Evolutionary conservation across 2,329 filamentous ascomycete species (phyloP).

Genomic region (Ophiostoma piceae): DNA sequence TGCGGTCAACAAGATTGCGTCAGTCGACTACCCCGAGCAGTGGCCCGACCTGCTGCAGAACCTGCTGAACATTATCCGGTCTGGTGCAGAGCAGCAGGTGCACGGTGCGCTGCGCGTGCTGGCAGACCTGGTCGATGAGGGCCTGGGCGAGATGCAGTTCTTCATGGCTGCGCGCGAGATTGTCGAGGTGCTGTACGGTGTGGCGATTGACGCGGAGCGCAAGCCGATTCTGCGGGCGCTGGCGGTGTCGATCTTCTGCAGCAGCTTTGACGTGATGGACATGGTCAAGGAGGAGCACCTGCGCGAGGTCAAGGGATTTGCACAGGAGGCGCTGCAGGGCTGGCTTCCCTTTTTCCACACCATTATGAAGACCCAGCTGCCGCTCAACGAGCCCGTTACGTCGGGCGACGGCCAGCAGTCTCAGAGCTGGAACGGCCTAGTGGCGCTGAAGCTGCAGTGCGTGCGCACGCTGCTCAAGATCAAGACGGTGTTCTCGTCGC

Average conservation of each 20-base stretch:
- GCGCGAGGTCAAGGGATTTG: constrained; percentile 78
- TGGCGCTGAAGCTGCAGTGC: constrained; percentile 88
- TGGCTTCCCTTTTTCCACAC: constrained; percentile 90
- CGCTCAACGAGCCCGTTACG: constrained; percentile 52
- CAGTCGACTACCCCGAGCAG: constrained; percentile 85
- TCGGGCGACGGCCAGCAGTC: constrained; percentile 48
- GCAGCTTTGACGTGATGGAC: constrained; percentile 90
- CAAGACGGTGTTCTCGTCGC: constrained; percentile 72
- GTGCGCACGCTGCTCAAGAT: constrained; percentile 91
- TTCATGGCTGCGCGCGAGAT: constrained; percentile 83
- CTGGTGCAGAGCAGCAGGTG: constrained; percentile 70
- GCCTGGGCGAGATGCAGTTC: constrained; percentile 90
- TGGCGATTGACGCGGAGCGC: constrained; percentile 69
- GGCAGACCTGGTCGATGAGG: constrained; percentile 84
- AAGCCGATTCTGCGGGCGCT: constrained; percentile 74
- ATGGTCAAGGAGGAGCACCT: constrained; percentile 95
- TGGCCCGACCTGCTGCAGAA: constrained; percentile 87
- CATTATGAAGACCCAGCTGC: constrained; percentile 68
- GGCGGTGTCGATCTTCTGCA: constrained; percentile 82
- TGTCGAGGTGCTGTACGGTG: constrained; percentile 74
- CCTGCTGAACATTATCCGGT: constrained; percentile 70
- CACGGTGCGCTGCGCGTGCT: constrained; percentile 88
- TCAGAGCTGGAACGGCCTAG: constrained; percentile 70
- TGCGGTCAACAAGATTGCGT: constrained; percentile 88
- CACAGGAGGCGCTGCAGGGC: constrained; percentile 72